These are phyloP conservation scores for Cutaneotrichosporon sp. DNA, from an alignment of 1,284 basidiomycete species.

Conservation along the genomic window DNA sequence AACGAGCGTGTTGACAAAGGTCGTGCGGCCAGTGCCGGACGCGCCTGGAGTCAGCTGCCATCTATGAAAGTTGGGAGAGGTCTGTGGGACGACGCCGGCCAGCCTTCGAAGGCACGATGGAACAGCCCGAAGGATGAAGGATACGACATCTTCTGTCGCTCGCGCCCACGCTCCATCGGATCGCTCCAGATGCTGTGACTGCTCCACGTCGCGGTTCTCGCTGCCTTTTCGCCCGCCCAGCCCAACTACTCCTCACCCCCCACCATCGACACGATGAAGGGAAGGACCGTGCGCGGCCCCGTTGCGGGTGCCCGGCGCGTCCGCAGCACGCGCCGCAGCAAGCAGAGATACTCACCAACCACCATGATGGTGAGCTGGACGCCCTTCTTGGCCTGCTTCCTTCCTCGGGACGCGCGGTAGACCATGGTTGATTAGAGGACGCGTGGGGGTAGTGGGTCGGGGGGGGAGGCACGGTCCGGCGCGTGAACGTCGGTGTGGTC, in stretches of 20 bases:
- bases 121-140: too few species aligned
- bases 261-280: too few species aligned
- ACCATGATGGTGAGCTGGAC: conserved; percentile 96
- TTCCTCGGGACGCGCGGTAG: conserved; percentile 74
- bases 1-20: conserved; percentile 97
- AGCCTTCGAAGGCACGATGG: too few species aligned
- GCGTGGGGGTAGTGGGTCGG: background rate
- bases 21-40: conserved; percentile 93
- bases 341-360: conserved; percentile 63
- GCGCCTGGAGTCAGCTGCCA: conserved; percentile 62
- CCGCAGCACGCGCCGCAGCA: background rate
- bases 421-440: conserved; percentile 30
- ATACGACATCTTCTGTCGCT: too few species aligned
- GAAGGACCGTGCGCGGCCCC: conserved; percentile 4
- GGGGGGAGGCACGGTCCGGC: conserved; percentile 10
- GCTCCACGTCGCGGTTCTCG: too few species aligned
- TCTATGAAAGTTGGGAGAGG: too few species aligned
- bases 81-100: background rate
- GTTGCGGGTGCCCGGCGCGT: background rate
- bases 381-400: conserved; percentile 95
- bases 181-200: too few species aligned
- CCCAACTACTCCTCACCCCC: too few species aligned
- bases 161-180: too few species aligned
- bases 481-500: conserved; percentile 9
- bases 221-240: too few species aligned